phyloP scores from a whole-genome alignment of 768 basidiomycete species.

The Fistulinella prunicolor region DNA sequence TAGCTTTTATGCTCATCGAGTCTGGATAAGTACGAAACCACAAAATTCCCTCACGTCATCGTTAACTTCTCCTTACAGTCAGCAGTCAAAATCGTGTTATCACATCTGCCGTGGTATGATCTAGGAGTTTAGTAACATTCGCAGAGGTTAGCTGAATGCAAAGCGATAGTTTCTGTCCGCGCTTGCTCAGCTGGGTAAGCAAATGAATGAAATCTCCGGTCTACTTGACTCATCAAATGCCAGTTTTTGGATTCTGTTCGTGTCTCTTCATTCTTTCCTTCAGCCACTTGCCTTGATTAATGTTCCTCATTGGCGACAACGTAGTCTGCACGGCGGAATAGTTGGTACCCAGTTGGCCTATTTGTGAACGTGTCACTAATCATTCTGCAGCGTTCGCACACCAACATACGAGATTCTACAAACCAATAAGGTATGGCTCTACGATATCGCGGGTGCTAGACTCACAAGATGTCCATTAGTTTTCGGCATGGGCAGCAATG shows the following conservation, averaged over 20 bases:
- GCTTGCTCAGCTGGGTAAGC: conserved; percentile 14
- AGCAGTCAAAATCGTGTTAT: conserved; percentile 16
- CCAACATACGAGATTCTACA: conserved; percentile 7
- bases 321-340: conserved; percentile 1
- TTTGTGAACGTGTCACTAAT: too few relatives aligned
- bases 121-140: neutral
- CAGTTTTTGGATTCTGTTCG: conserved; percentile 18
- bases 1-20: conserved; percentile 26
- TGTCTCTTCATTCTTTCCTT: neutral
- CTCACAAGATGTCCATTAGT: conserved; percentile 3
- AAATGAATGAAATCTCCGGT: neutral
- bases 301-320: neutral
- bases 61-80: conserved; percentile 8
- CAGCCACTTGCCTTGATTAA: too few relatives aligned
- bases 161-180: conserved; percentile 5
- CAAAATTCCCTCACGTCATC: neutral
- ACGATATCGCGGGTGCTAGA: neutral
- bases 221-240: neutral
- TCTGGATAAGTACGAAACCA: conserved; percentile 25
- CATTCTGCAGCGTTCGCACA: conserved; percentile 4
- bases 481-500: conserved; percentile 3
- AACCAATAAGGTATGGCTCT: conserved; percentile 2
- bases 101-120: conserved; percentile 15
- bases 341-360: conserved; percentile 2
- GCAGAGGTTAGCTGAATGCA: neutral